phyloP scores from a whole-genome alignment of 2,329 filamentous ascomycete species.

The Colletotrichum ledebouriae region DNA sequence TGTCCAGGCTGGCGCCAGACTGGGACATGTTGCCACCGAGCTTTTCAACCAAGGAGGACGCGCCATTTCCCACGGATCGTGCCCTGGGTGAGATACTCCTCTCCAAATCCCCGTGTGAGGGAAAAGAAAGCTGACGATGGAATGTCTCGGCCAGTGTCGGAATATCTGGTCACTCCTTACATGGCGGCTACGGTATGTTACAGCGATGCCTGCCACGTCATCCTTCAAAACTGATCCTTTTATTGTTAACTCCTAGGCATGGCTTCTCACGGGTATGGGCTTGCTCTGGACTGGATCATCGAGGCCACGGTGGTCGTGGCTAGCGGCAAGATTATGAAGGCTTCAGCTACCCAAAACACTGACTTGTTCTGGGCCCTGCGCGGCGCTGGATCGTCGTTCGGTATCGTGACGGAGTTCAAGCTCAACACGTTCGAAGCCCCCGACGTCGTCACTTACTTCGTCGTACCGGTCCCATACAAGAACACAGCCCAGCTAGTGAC shows the following conservation, averaged over 20 bases:
- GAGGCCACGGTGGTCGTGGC: constrained; percentile 55
- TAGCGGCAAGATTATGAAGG: constrained; percentile 50
- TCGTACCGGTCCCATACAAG: constrained; percentile 14
- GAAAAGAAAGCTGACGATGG: not conserved
- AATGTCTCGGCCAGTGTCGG: constrained; percentile 50
- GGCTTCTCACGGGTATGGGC: constrained; percentile 45
- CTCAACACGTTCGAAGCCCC: constrained; percentile 57
- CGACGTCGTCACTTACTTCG: constrained; percentile 48
- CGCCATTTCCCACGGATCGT: constrained; percentile 65
- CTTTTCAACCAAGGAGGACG: constrained; percentile 54
- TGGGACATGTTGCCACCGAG: constrained; percentile 61
- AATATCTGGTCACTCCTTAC: constrained; percentile 55
- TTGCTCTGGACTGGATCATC: constrained; percentile 53
- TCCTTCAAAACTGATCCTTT: not conserved
- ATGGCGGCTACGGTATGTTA: constrained; percentile 55
- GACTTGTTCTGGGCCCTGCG: constrained; percentile 60
- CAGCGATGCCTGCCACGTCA: not conserved
- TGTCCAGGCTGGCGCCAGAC: constrained; percentile 62
- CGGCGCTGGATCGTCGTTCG: constrained; percentile 58
- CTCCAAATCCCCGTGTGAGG: not conserved
- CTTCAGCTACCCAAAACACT: constrained; percentile 51
- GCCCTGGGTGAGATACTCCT: constrained; percentile 58
- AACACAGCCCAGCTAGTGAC: not conserved
- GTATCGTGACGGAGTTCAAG: constrained; percentile 55
- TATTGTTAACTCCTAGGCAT: not conserved